These are phyloP conservation scores for Polygonum aviculare DNA, from an alignment of 148 eudicot species.

Conservation along the genomic window DNA sequence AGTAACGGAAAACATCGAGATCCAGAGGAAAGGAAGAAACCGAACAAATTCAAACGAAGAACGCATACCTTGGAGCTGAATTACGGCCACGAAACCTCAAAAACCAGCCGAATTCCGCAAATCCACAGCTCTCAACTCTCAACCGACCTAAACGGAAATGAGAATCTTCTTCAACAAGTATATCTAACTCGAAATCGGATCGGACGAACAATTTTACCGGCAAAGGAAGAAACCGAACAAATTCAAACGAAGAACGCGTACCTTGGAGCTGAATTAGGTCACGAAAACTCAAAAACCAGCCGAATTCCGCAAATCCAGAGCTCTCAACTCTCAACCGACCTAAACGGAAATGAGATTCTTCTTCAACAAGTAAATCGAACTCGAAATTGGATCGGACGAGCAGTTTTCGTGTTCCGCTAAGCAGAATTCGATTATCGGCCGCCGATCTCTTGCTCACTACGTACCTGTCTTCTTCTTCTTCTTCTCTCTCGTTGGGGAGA, in stretches of 20 bases:
- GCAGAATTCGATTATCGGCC: conserved; percentile 1
- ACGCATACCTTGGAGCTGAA: conserved; percentile 14
- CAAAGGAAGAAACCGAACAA: not conserved
- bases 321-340: not conserved
- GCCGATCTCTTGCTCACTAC: conserved; percentile 5
- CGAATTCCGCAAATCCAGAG: not conserved
- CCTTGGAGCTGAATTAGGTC: conserved; percentile 14
- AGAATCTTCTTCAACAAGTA: not conserved
- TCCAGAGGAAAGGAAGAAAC: not conserved
- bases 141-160: not conserved
- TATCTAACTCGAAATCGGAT: not conserved
- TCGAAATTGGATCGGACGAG: not conserved
- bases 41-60: not conserved
- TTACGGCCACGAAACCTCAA: not conserved
- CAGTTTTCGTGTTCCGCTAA: not conserved
- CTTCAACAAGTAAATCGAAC: not conserved
- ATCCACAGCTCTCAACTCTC: not conserved
- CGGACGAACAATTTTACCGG: not conserved
- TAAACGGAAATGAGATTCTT: not conserved
- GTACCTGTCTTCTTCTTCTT: conserved; percentile 6
- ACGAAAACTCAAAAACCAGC: not conserved
- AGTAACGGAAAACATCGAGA: not conserved
- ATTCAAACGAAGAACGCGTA: not conserved
- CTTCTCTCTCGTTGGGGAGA: conserved; percentile 1
- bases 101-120: conserved; percentile 4